phyloP scores from a whole-genome alignment of 2,329 filamentous ascomycete species.

The Aspergillus flavus region DNA sequence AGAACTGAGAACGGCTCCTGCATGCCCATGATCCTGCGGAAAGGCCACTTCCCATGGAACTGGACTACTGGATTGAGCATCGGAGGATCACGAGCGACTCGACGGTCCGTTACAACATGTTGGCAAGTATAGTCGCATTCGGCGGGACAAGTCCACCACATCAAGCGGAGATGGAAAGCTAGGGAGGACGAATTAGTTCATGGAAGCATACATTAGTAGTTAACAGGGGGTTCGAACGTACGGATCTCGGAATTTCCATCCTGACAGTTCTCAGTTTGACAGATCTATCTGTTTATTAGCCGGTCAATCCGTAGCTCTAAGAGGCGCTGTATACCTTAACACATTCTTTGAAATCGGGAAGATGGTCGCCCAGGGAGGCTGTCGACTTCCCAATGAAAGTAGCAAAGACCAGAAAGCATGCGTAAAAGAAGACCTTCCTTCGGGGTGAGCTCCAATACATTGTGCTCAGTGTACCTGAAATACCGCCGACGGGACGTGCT shows the following conservation, averaged over 20 bases:
- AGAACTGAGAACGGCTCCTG: slow-evolving; percentile 94
- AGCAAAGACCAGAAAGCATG: slow-evolving; percentile 36
- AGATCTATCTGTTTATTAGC: slow-evolving; percentile 62
- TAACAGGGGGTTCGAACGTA: slow-evolving; percentile 50
- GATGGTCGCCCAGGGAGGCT: slow-evolving; percentile 79
- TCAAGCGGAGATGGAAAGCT: slow-evolving; percentile 83
- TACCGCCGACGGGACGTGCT: slow-evolving; percentile 8
- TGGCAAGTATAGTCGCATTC: slow-evolving; percentile 99
- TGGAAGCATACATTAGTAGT: not conserved
- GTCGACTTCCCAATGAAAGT: slow-evolving; percentile 44
- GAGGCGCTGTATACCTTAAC: slow-evolving; percentile 64
- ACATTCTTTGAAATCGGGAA: slow-evolving; percentile 87
- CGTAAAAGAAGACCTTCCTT: slow-evolving; percentile 26
- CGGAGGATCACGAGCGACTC: slow-evolving; percentile 65
- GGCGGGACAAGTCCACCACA: slow-evolving; percentile 87
- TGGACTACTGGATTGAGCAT: slow-evolving; percentile 74
- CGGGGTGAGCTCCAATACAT: slow-evolving; percentile 29
- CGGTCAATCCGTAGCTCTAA: slow-evolving; percentile 8
- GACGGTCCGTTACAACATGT: slow-evolving; percentile 78
- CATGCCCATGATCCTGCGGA: slow-evolving; percentile 84
- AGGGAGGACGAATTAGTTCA: slow-evolving; percentile 6
- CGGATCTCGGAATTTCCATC: slow-evolving; percentile 68
- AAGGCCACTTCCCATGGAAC: slow-evolving; percentile 99
- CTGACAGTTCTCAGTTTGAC: slow-evolving; percentile 77
- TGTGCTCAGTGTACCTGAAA: slow-evolving; percentile 22